These are phyloP conservation scores for Thielaviopsis musarum DNA, from an alignment of 2,329 filamentous ascomycete genomes.

Conservation along the genomic window DNA sequence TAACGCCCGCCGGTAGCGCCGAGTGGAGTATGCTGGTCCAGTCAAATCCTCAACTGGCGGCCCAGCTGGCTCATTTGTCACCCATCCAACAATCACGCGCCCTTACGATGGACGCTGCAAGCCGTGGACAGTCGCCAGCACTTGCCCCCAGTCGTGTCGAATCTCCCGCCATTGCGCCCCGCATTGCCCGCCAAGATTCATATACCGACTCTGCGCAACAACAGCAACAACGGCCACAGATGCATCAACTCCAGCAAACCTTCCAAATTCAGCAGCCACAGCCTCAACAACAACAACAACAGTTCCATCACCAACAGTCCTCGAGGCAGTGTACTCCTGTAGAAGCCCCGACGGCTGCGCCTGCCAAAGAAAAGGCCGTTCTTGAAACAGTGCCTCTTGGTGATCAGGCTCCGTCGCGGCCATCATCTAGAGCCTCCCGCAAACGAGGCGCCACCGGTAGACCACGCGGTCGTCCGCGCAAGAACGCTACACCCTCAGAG, in stretches of 20 bases:
- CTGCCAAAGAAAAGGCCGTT: not conserved
- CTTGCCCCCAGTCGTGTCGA: not conserved
- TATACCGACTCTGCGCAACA: not conserved
- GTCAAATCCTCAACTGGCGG: constrained; percentile 41
- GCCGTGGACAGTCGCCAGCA: not conserved
- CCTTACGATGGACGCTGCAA: constrained; percentile 2
- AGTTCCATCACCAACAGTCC: not conserved
- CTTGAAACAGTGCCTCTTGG: constrained; percentile 12
- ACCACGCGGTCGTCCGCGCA: constrained; percentile 38
- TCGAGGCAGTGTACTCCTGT: constrained; percentile 5
- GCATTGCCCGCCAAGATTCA: not conserved
- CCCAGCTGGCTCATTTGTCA: constrained; percentile 1
- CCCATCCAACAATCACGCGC: not conserved
- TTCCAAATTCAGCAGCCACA: not conserved
- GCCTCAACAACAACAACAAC: not conserved
- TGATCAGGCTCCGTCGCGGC: constrained; percentile 29
- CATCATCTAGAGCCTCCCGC: constrained; percentile 42
- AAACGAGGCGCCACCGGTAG: constrained; percentile 33
- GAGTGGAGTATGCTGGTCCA: constrained; percentile 69
- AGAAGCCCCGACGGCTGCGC: not conserved
- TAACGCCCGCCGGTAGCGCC: constrained; percentile 42
- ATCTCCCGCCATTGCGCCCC: not conserved
- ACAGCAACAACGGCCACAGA: not conserved
- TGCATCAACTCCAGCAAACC: not conserved
- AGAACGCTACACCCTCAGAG: constrained; percentile 25